Conservation (phyloP, 2,329 filamentous ascomycete genomes). For the Talaromyces sp. region DNA sequence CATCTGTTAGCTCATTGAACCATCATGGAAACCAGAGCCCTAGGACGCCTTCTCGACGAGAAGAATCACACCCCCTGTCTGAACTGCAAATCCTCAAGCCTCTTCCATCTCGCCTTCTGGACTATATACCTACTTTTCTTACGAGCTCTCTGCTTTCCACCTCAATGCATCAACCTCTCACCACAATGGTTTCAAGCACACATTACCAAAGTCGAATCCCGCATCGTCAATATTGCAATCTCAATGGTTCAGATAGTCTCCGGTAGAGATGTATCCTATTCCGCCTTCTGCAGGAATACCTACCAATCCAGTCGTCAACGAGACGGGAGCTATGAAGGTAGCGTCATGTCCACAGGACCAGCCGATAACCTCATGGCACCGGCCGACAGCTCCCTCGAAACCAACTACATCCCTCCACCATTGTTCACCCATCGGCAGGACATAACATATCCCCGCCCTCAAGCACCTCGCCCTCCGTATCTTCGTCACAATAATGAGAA, state of each 20-base stretch:
- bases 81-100: constrained; percentile 5
- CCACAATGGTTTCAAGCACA: constrained; percentile 1
- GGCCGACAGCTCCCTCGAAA: constrained; percentile 12
- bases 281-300: not conserved
- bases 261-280: not conserved
- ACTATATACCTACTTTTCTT: constrained; percentile 10
- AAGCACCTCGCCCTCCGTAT: constrained; percentile 13
- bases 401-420: constrained; percentile 2
- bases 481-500: constrained; percentile 12
- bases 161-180: not conserved
- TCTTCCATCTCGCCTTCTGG: constrained; percentile 9
- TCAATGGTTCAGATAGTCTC: constrained; percentile 14
- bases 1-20: not conserved
- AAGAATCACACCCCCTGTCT: constrained; percentile 8
- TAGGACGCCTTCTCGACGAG: constrained; percentile 5
- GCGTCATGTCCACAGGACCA: not conserved
- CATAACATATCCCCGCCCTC: constrained; percentile 6
- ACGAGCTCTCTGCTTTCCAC: not conserved
- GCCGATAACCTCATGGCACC: constrained; percentile 14
- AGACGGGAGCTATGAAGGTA: constrained; percentile 5
- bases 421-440: constrained; percentile 6
- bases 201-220: constrained; percentile 7
- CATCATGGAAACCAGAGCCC: constrained; percentile 9
- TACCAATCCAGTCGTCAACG: not conserved
- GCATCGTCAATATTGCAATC: constrained; percentile 5